Base-by-base conservation (phyloP, 2,329 filamentous ascomycete genomes). In the Hortaea werneckii region DNA sequence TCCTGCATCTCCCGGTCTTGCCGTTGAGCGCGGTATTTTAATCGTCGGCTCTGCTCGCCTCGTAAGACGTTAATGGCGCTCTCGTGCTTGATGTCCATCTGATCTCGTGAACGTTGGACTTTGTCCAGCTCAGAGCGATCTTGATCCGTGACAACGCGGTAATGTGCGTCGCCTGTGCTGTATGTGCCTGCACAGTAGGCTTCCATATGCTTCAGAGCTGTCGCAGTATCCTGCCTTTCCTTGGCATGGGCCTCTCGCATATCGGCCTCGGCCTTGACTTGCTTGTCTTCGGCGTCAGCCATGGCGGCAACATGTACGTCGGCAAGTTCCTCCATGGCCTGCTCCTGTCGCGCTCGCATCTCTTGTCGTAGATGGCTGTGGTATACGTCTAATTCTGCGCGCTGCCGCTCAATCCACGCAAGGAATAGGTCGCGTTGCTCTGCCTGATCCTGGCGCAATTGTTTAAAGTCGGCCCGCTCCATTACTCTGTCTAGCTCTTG, bases 151-250 rank as follows among this genome's bases (percentile, higher is more conserved):
- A 73, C 64, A 1, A 47, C 50, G 27, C 69, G 57, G 29, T 58
- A 49, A 42, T 65, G 63, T 1, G 50, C 50, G 28, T 58, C 53
- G 6, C 59, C 62, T 5, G 30, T 46, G 27, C 53, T 54, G 35
- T 58, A 59, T 6, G 52, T 61, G 9, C 68, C 69, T 5, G 63
- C 61, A 46, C 70, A 73, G 49, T 71, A 74, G 4, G 68, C 68
- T 47, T 71, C 67, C 63, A 73, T 72, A 48, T 73, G 66, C 48
- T 67, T 68, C 3, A 73, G 54, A 0, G 69, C 70, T 2, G 67
- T 71, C 0, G 64, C 66, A 8, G 64, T 64, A 51, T 71, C 70
- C 34, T 66, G 62, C 9, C 58, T 56, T 49, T 72, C 71, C 27
- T 65, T 57, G 1, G 58, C 60, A 20, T 74, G 71, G 3, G 58